These are phyloP conservation scores for Fusarium sulawesiense DNA, from an alignment of 2,329 filamentous ascomycete species.

Conservation along the genomic window DNA sequence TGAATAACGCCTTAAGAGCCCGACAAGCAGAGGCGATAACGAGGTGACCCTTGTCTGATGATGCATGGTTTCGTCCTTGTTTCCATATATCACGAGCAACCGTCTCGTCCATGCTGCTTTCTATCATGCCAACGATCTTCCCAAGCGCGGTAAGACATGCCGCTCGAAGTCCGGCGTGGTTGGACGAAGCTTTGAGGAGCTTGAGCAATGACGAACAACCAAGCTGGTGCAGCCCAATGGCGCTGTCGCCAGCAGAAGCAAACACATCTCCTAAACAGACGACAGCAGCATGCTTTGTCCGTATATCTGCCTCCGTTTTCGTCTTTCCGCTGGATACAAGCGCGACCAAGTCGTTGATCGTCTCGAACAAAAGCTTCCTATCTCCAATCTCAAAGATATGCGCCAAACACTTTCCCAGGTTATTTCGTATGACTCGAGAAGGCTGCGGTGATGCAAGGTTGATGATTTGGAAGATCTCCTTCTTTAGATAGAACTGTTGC, in stretches of 20 bases:
- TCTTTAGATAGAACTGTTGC: slow-evolving; percentile 92
- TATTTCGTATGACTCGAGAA: slow-evolving; percentile 89
- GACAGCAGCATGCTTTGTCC: slow-evolving; percentile 86
- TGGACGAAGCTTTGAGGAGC: slow-evolving; percentile 81
- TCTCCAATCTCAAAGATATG: slow-evolving; percentile 87
- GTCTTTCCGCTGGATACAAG: slow-evolving; percentile 80
- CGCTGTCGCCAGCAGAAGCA: slow-evolving; percentile 92
- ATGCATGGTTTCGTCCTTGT: slow-evolving; percentile 80
- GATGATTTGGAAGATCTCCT: slow-evolving; percentile 93
- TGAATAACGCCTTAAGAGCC: slow-evolving; percentile 79
- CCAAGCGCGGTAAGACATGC: slow-evolving; percentile 80
- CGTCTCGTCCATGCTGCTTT: slow-evolving; percentile 81
- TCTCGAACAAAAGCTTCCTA: slow-evolving; percentile 92
- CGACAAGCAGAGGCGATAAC: slow-evolving; percentile 83
- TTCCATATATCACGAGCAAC: slow-evolving; percentile 95
- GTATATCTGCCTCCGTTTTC: slow-evolving; percentile 79
- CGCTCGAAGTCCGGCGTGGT: slow-evolving; percentile 83
- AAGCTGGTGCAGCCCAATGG: slow-evolving; percentile 82
- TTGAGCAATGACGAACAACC: slow-evolving; percentile 79
- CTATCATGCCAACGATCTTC: slow-evolving; percentile 81
- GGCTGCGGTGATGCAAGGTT: slow-evolving; percentile 85
- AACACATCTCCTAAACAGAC: slow-evolving; percentile 90
- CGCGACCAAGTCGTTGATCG: slow-evolving; percentile 85
- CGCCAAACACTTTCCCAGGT: slow-evolving; percentile 84
- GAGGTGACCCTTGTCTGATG: slow-evolving; percentile 83